Evolutionary conservation across 805 yeast species (phyloP), one percentile per base, ranked within the genome.

Genomic region (Barnettozyma botsteinii): DNA sequence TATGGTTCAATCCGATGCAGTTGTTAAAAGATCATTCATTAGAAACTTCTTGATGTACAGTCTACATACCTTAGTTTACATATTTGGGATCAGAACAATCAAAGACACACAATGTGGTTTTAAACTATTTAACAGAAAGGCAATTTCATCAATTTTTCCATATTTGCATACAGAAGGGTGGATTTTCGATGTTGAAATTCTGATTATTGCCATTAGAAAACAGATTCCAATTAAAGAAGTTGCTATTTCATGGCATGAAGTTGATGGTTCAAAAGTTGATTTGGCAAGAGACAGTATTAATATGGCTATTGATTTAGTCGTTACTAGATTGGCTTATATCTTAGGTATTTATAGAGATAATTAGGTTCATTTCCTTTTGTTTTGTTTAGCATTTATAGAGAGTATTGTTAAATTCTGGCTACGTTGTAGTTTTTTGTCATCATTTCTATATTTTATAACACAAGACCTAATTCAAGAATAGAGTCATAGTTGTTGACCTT

Each of bases 61-160:
- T 7, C 72, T 93, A 46, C 98, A 93, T 59, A 68, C 87, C 3
- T 68, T 93, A 50, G 91, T 93, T 22, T 93, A 66, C 56, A 66
- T 89, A 7, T 91, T 93, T 66, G 98, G 98, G 13, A 85, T 93
- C 34, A 72, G 95, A 50, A 72, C 78, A 6, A 79, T 93, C 45
- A 77, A 82, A 45, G 98, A 93, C 61, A 93, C 98, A 10, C 98
- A 93, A 66, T 93, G 98, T 66, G 98, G 98, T 3, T 93, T 93
- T 67, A 93, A 93, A 62, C 65, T 93, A 61, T 93, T 91, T 62
- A 85, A 91, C 50, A 74, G 79, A 45, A 65, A 70, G 8, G 82
- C 96, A 0, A 73, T 81, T 19, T 55, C 52, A 14, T 53, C 54
- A 38, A 85, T 93, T 31, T 87, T 88, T 61, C 96, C 97, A 2